Percentiles rank a stretch among this genome's conserved stretches.
Conservation (phyloP, 169 alveolate genomes). For the Plasmodium vinckei region DNA sequence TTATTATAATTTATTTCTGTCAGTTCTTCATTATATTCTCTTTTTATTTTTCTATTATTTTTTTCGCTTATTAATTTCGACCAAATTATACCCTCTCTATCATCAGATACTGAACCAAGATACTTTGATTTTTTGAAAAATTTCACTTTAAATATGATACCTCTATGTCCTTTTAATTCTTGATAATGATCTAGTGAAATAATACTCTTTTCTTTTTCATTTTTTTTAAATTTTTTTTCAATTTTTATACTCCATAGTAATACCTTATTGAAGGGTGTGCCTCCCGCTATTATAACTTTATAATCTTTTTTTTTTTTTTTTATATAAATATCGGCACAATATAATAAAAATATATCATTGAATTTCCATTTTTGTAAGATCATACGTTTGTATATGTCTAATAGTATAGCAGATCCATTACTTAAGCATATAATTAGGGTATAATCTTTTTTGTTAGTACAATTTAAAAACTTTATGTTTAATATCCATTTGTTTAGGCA, state of each 20-base stretch:
- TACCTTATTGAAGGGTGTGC: conserved; percentile 71
- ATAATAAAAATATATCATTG: conserved; percentile 48
- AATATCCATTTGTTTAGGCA: conserved; percentile 68
- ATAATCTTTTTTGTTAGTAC: not conserved
- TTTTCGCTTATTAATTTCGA: not conserved
- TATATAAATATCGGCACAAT: conserved; percentile 69
- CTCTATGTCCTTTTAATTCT: conserved; percentile 68
- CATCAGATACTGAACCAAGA: conserved; percentile 62
- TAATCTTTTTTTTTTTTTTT: conserved; percentile 30
- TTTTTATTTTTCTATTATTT: conserved; percentile 3
- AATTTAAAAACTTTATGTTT: conserved; percentile 14
- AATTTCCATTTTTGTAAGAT: conserved; percentile 34
- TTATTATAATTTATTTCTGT: not conserved
- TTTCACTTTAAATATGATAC: conserved; percentile 69
- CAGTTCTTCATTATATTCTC: not conserved
- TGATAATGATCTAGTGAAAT: conserved; percentile 5
- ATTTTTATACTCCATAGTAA: conserved; percentile 48
- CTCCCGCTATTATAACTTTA: conserved; percentile 39
- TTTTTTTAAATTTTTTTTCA: not conserved
- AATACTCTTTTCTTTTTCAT: not conserved
- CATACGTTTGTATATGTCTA: conserved; percentile 52
- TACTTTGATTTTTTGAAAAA: conserved; percentile 51
- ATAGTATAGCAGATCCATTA: conserved; percentile 44
- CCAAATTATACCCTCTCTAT: conserved; percentile 73
- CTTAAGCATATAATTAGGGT: conserved; percentile 33